These are phyloP conservation scores for Galium porrigens DNA, from an alignment of 305 asterid species.

Conservation along the genomic window DNA sequence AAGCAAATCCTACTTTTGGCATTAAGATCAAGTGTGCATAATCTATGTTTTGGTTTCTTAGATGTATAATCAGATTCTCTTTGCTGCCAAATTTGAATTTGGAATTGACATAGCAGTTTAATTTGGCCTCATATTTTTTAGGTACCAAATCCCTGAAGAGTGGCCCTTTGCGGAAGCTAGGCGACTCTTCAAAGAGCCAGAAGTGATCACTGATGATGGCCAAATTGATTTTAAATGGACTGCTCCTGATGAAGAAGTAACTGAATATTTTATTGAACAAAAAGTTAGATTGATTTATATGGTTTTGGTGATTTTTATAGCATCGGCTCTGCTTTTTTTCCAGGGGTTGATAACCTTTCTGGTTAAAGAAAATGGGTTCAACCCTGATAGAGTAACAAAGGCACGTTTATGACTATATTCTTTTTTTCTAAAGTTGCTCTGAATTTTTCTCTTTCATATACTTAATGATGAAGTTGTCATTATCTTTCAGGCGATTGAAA, in stretches of 20 bases:
- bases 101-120: neutral
- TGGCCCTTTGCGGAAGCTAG: constrained; percentile 95
- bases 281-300: constrained; percentile 9
- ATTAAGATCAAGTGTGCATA: neutral
- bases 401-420: constrained; percentile 22
- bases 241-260: constrained; percentile 92
- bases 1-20: neutral
- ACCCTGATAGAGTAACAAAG: constrained; percentile 72
- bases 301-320: constrained; percentile 2
- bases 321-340: constrained; percentile 16
- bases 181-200: constrained; percentile 80
- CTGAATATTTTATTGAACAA: constrained; percentile 14
- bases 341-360: constrained; percentile 71
- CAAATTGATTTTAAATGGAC: constrained; percentile 77
- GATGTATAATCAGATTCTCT: no score
- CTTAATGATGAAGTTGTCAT: constrained; percentile 11
- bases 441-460: neutral
- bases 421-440: constrained; percentile 7
- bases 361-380: constrained; percentile 86
- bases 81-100: no score
- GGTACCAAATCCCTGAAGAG: constrained; percentile 83
- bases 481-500: constrained; percentile 61
- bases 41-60: neutral
- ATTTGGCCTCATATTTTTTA: constrained; percentile 19
- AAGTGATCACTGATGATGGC: constrained; percentile 45